phyloP scores from a whole-genome alignment of 768 basidiomycete species.

The Boletellus emodensis region DNA sequence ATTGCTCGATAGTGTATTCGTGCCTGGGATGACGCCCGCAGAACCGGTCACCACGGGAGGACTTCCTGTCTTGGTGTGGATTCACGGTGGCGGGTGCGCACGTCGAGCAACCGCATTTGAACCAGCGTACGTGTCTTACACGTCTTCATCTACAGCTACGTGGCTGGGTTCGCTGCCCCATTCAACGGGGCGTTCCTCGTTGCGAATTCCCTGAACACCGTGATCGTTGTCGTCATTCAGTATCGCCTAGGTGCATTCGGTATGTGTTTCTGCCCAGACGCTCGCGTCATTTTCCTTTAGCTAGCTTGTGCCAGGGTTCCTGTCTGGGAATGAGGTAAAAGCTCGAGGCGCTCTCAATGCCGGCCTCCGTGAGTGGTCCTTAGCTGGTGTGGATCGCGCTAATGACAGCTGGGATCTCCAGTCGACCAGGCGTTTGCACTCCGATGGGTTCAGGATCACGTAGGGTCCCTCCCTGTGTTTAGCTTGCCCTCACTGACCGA shows the following conservation, averaged over 20 bases:
- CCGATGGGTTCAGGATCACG: constrained; percentile 34
- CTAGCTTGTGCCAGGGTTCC: too few relatives aligned
- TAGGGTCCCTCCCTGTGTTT: too few relatives aligned
- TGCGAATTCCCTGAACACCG: too few relatives aligned
- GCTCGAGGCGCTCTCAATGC: constrained; percentile 31
- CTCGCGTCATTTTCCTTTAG: too few relatives aligned
- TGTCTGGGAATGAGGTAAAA: constrained; percentile 30
- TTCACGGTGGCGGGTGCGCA: constrained; percentile 40
- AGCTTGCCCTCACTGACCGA: too few relatives aligned
- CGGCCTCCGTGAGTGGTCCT: constrained; percentile 35
- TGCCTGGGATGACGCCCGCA: constrained; percentile 5
- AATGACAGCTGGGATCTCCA: too few relatives aligned
- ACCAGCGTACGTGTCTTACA: constrained; percentile 24
- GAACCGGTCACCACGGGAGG: constrained; percentile 1
- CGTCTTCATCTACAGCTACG: too few relatives aligned
- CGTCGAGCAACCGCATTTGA: too few relatives aligned
- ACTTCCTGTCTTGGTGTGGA: constrained; percentile 35
- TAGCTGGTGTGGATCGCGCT: too few relatives aligned
- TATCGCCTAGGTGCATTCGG: constrained; percentile 37
- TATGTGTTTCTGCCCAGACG: too few relatives aligned
- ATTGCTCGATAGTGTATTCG: constrained; percentile 11
- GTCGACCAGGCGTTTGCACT: constrained; percentile 37
- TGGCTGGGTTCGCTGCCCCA: too few relatives aligned
- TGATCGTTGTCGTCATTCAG: constrained; percentile 31
- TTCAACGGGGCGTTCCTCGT: too few relatives aligned